Conservation (phyloP, 805 yeast genomes). For the Kodamaea neixiangensis region DNA sequence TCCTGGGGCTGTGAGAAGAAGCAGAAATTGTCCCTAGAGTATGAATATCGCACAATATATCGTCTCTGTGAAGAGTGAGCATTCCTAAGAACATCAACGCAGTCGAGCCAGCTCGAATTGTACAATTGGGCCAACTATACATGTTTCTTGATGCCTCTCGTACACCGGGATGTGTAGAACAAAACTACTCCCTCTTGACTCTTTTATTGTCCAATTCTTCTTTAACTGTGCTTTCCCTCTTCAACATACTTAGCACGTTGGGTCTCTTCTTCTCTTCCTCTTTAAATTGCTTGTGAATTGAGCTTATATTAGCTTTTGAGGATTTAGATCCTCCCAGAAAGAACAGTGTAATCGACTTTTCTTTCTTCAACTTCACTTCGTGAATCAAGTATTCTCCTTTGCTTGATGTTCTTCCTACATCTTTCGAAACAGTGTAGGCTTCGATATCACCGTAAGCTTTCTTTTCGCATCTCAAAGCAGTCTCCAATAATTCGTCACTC, state of each 20-base stretch:
- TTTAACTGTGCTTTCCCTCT: not conserved
- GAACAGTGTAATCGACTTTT: slow-evolving; percentile 29
- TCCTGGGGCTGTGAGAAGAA: no score
- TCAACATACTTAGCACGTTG: not conserved
- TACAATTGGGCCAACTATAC: no score
- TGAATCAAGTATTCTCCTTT: slow-evolving; percentile 46
- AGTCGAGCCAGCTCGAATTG: no score
- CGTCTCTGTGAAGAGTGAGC: no score
- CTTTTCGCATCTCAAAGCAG: slow-evolving; percentile 37
- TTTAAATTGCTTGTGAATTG: not conserved
- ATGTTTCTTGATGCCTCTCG: not conserved
- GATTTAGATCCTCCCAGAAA: slow-evolving; percentile 16
- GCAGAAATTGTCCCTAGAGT: no score
- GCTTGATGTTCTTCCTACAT: slow-evolving; percentile 62
- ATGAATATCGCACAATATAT: no score
- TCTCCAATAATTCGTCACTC: slow-evolving; percentile 38
- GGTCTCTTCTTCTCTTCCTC: not conserved
- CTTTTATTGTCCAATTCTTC: slow-evolving; percentile 2
- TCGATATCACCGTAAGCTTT: slow-evolving; percentile 43
- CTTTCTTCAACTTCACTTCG: slow-evolving; percentile 22
- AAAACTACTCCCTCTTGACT: not conserved
- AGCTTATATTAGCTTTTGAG: not conserved
- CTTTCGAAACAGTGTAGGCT: slow-evolving; percentile 56
- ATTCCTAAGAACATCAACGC: no score
- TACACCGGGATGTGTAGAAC: not conserved